Conservation (phyloP, 257 asterid species). For the Solanum tarapatanum region DNA sequence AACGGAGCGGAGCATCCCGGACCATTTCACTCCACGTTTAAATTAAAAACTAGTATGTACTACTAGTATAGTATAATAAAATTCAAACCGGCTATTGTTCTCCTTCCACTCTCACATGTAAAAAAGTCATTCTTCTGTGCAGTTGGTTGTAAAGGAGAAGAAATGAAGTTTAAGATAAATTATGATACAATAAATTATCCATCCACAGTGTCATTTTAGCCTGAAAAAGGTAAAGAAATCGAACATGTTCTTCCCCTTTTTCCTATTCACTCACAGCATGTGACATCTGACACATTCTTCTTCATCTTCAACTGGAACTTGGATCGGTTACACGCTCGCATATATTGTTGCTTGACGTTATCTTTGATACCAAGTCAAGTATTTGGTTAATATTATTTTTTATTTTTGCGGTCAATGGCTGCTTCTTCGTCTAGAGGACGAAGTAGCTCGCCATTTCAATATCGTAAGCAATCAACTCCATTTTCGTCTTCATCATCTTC, state of each 20-base stretch:
- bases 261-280: constrained; percentile 40
- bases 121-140: constrained; percentile 20
- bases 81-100: background rate
- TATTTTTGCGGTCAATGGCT: constrained; percentile 37
- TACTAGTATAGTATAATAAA: no score
- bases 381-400: background rate
- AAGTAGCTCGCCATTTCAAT: constrained; percentile 63
- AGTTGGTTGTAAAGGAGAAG: constrained; percentile 46
- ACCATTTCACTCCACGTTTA: no score
- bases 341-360: background rate
- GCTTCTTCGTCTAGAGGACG: constrained; percentile 91
- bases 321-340: background rate
- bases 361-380: background rate
- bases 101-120: constrained; percentile 14
- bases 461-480: constrained; percentile 61
- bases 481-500: constrained; percentile 81
- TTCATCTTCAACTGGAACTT: constrained; percentile 7
- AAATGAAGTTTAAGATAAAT: background rate
- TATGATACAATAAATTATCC: background rate
- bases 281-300: constrained; percentile 79
- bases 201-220: constrained; percentile 19
- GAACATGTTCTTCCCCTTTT: constrained; percentile 26
- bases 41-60: no score
- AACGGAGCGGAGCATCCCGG: rapidly evolving
- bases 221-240: constrained; percentile 12